Evolutionary conservation across 2,329 filamentous ascomycete species (phyloP).

Genomic region (Fusarium luffae): DNA sequence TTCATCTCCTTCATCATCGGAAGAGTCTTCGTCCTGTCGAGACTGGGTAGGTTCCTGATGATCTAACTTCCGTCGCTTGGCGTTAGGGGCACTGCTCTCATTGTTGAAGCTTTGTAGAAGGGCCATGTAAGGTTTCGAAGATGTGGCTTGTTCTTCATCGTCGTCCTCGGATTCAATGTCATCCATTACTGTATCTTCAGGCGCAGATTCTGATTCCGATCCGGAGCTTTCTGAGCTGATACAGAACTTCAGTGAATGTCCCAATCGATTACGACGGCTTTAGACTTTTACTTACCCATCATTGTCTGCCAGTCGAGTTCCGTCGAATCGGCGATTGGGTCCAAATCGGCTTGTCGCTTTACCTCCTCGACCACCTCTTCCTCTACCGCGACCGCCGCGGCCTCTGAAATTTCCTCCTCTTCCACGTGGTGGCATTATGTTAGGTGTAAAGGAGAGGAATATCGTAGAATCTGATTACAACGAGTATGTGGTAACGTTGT

Average conservation of each 20-base stretch:
- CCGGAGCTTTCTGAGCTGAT: constrained; percentile 40
- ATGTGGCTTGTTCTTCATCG: constrained; percentile 58
- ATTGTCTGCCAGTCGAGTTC: constrained; percentile 51
- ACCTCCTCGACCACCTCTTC: constrained; percentile 48
- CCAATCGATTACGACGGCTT: not conserved
- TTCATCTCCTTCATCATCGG: constrained; percentile 53
- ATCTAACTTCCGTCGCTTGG: constrained; percentile 69
- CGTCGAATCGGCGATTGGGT: constrained; percentile 52
- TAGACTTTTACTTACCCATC: constrained; percentile 49
- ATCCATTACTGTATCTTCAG: constrained; percentile 52
- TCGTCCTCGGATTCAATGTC: constrained; percentile 58
- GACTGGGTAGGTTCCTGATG: constrained; percentile 46
- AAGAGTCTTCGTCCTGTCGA: constrained; percentile 35
- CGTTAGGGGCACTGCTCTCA: constrained; percentile 57
- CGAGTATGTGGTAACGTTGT: not conserved
- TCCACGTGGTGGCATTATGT: constrained; percentile 51
- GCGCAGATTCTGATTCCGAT: constrained; percentile 45
- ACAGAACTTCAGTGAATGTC: constrained; percentile 1
- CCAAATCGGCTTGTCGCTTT: constrained; percentile 53
- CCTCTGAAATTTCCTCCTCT: constrained; percentile 51
- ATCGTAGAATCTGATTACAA: not conserved
- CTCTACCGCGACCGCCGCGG: constrained; percentile 45
- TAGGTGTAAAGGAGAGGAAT: rapidly evolving
- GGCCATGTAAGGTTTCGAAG: constrained; percentile 64
- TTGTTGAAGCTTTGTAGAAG: constrained; percentile 68